These are phyloP conservation scores for Bombardia bombarda DNA, from an alignment of 495 filamentous ascomycete species.

Conservation along the genomic window DNA sequence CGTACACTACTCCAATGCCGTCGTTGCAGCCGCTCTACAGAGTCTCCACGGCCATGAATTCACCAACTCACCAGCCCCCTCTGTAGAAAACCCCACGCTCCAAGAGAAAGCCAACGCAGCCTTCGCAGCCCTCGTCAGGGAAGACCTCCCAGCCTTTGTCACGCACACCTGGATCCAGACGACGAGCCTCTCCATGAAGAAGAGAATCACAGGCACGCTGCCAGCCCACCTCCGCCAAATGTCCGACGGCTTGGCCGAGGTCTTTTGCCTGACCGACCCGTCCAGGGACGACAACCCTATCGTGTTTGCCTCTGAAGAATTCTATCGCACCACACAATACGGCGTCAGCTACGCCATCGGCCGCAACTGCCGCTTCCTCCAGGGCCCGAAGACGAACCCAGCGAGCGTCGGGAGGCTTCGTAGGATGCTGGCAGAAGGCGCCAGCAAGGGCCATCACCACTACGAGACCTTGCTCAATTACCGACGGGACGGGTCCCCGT, in stretches of 20 bases:
- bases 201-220: slow-evolving; percentile 48
- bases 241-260: slow-evolving; percentile 65
- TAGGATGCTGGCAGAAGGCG: slow-evolving; percentile 45
- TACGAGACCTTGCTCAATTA: slow-evolving; percentile 65
- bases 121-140: slow-evolving; percentile 50
- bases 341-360: slow-evolving; percentile 50
- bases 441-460: too few species aligned
- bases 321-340: slow-evolving; percentile 56
- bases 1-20: slow-evolving; percentile 62
- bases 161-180: slow-evolving; percentile 52
- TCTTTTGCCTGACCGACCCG: slow-evolving; percentile 72
- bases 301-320: slow-evolving; percentile 69
- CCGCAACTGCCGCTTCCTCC: slow-evolving; percentile 56
- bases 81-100: slow-evolving; percentile 45
- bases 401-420: slow-evolving; percentile 46
- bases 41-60: slow-evolving; percentile 38
- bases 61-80: slow-evolving; percentile 30
- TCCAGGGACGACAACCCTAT: slow-evolving; percentile 67
- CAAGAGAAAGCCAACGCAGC: slow-evolving; percentile 51
- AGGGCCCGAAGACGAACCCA: slow-evolving; percentile 49
- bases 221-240: slow-evolving; percentile 45
- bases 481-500: slow-evolving; percentile 54
- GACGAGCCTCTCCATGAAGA: slow-evolving; percentile 49
- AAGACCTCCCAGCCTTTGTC: slow-evolving; percentile 66
- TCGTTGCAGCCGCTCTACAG: slow-evolving; percentile 46